Percentiles rank a stretch among this genome's conserved stretches.
phyloP scores from a whole-genome alignment of 1,284 basidiomycete species.

The Leccinum pseudoinsigne region DNA sequence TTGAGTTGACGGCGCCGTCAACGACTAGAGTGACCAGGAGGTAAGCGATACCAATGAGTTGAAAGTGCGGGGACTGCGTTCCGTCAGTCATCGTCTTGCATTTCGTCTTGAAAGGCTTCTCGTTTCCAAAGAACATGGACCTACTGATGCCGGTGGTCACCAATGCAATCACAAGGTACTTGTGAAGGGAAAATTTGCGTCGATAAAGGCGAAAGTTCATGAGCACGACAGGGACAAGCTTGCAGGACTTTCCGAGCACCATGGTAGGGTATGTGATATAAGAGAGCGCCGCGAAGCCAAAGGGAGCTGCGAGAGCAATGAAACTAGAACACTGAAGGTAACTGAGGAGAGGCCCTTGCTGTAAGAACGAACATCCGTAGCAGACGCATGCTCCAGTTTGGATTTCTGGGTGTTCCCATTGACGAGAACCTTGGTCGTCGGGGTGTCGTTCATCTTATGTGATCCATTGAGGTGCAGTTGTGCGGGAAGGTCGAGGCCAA shows the following conservation, averaged over 20 bases:
- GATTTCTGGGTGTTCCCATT: slow-evolving; percentile 26
- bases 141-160: slow-evolving; percentile 93
- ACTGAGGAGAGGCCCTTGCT: slow-evolving; percentile 59
- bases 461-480: slow-evolving; percentile 30
- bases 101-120: slow-evolving; percentile 49
- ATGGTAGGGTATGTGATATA: slow-evolving; percentile 99
- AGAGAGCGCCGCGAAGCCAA: slow-evolving; percentile 91
- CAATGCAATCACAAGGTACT: slow-evolving; percentile 90
- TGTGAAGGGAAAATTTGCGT: slow-evolving; percentile 88
- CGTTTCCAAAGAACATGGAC: slow-evolving; percentile 89
- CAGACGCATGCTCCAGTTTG: slow-evolving; percentile 38
- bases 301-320: slow-evolving; percentile 90
- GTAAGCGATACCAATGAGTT: slow-evolving; percentile 68
- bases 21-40: slow-evolving; percentile 87
- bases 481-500: slow-evolving; percentile 49
- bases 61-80: slow-evolving; percentile 45
- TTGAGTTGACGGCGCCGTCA: slow-evolving; percentile 96
- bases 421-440: slow-evolving; percentile 28
- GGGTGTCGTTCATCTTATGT: slow-evolving; percentile 18
- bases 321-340: slow-evolving; percentile 87
- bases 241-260: slow-evolving; percentile 98
- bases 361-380: slow-evolving; percentile 39
- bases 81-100: slow-evolving; percentile 33
- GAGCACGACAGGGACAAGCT: slow-evolving; percentile 94
- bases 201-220: slow-evolving; percentile 94